A percentile compares a stretch with the other conserved stretches of the same genome.
phyloP scores from a whole-genome alignment of 2,329 filamentous ascomycete genomes.

The Orbilia brochopaga region DNA sequence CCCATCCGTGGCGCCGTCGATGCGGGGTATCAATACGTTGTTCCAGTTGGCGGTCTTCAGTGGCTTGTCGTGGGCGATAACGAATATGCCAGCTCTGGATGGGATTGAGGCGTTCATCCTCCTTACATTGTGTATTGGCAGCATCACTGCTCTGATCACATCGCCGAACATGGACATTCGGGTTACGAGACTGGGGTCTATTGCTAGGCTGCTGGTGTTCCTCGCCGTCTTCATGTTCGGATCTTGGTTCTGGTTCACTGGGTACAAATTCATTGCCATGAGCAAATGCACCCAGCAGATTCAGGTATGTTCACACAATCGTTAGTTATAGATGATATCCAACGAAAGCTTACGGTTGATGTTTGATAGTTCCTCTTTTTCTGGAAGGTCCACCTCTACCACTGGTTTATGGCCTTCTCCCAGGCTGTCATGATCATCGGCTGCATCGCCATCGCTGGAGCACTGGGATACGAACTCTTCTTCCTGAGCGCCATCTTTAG shows the following conservation, averaged over 20 bases:
- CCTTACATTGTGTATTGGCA: conserved; percentile 47
- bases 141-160: conserved; percentile 47
- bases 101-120: conserved; percentile 49
- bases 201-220: conserved; percentile 40
- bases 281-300: conserved; percentile 46
- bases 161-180: conserved; percentile 46
- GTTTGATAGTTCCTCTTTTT: conserved; percentile 49
- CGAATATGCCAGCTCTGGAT: conserved; percentile 40
- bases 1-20: conserved; percentile 39
- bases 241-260: conserved; percentile 49
- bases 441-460: conserved; percentile 20
- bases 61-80: conserved; percentile 39
- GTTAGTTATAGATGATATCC: too few relatives aligned
- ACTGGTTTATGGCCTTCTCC: conserved; percentile 48
- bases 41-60: conserved; percentile 45
- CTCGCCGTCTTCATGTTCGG: conserved; percentile 48
- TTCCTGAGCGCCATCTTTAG: conserved; percentile 31
- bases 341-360: neutral
- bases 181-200: conserved; percentile 46
- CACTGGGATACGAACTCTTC: conserved; percentile 44
- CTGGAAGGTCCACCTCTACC: conserved; percentile 49
- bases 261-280: conserved; percentile 38
- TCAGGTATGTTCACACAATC: conserved; percentile 25
- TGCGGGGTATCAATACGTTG: conserved; percentile 45
- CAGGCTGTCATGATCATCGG: conserved; percentile 48